Percentiles rank a stretch among this genome's conserved stretches.
Conservation (phyloP, 176 grass and related monocot species). For the Saccharum spontaneum region DNA sequence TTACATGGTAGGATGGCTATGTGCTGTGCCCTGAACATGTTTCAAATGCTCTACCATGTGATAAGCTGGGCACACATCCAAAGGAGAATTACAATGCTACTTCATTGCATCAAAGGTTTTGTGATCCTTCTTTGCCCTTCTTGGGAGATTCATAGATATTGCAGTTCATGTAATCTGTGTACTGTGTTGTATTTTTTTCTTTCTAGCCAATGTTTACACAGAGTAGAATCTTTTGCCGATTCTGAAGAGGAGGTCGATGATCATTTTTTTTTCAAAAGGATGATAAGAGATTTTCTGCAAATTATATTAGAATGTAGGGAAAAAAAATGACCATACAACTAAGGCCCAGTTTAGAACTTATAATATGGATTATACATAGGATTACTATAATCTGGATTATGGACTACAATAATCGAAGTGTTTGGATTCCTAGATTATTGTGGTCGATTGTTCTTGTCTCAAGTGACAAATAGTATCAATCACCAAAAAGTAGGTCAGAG, state of each 20-base stretch:
- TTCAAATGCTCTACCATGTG: background rate
- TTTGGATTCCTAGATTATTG: background rate
- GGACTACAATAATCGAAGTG: background rate
- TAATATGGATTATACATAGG: background rate
- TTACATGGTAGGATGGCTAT: background rate
- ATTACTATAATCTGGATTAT: background rate
- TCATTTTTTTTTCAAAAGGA: background rate
- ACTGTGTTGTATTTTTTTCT: background rate
- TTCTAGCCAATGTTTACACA: conserved; percentile 8
- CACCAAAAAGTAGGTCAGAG: background rate
- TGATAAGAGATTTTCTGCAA: too few species aligned
- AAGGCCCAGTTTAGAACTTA: background rate
- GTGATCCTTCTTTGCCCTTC: background rate
- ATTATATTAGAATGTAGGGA: too few species aligned
- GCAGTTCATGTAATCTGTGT: background rate
- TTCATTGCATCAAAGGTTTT: conserved; percentile 13
- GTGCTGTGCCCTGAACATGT: conserved; percentile 47
- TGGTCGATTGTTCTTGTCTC: background rate
- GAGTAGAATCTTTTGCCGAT: background rate
- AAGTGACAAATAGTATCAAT: background rate
- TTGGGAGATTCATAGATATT: background rate
- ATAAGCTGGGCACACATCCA: background rate
- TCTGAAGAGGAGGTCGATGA: background rate
- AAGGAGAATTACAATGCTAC: background rate
- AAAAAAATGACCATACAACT: too few species aligned